Evolutionary conservation across 2,329 filamentous ascomycete genomes (phyloP).

Genomic region (Xylaria sp.): DNA sequence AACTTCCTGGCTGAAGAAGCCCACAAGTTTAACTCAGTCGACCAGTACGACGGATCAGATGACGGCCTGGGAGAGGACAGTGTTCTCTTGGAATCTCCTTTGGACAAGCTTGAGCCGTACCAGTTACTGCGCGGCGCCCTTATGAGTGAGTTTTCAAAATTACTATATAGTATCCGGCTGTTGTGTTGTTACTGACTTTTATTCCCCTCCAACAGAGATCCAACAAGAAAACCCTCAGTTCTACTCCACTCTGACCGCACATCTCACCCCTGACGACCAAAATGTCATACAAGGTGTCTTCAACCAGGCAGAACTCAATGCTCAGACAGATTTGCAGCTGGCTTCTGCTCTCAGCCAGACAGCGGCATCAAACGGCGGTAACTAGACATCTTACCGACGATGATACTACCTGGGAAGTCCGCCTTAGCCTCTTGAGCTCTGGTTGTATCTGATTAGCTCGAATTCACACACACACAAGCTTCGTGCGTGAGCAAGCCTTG

Average conservation of each 20-base stretch:
- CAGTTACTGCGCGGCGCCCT: slow-evolving; percentile 78
- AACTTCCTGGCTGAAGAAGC: slow-evolving; percentile 96
- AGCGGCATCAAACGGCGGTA: slow-evolving; percentile 20
- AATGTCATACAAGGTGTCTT: slow-evolving; percentile 23
- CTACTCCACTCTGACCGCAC: slow-evolving; percentile 70
- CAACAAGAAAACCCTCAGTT: slow-evolving; percentile 88
- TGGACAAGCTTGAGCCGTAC: slow-evolving; percentile 95
- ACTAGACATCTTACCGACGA: slow-evolving; percentile 1
- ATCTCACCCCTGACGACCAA: slow-evolving; percentile 26
- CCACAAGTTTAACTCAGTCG: slow-evolving; percentile 71
- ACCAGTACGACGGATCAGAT: slow-evolving; percentile 60
- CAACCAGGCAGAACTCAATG: slow-evolving; percentile 25
- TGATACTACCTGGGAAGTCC: too few relatives aligned
- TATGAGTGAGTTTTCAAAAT: slow-evolving; percentile 58
- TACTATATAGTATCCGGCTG: not conserved
- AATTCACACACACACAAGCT: not conserved
- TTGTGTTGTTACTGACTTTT: slow-evolving; percentile 20
- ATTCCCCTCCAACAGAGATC: slow-evolving; percentile 52
- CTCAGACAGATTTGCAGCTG: slow-evolving; percentile 21
- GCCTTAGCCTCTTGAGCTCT: too few relatives aligned
- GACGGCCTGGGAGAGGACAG: slow-evolving; percentile 92
- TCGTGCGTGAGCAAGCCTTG: not conserved
- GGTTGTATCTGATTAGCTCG: not conserved
- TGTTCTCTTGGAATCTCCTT: slow-evolving; percentile 82
- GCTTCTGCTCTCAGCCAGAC: slow-evolving; percentile 12